Evolutionary conservation across 768 basidiomycete species (phyloP), one percentile per base, ranked within the genome.

Genomic region (Mycena vulgaris): DNA sequence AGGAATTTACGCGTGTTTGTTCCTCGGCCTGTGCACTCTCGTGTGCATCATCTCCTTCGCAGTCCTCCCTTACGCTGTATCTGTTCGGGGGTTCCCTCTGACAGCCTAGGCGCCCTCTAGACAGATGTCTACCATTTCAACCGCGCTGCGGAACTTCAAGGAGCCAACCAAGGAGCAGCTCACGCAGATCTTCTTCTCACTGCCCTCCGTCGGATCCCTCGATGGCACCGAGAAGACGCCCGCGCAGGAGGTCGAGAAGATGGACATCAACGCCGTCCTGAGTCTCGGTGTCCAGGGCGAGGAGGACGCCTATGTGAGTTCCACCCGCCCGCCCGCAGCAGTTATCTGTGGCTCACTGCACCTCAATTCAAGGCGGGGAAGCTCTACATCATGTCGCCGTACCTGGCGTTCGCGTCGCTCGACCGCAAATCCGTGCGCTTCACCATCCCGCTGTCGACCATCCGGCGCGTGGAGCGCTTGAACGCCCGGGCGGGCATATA

Each of bases 401-500:
- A 93, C 82, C 87, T 99, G 11, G 90, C 94, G 23, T 99, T 99
- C 81, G 83, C 91, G 16, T 97, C 96, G 7, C 82, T 97, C 28
- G 98, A 99, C 81, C 90, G 93, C 76, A 96, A 96, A 78, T 96
- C 95, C 27, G 96, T 96, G 66, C 88, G 92, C 49, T 96, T 96
- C 81, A 95, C 96, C 10, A 83, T 99, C 11, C 97, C 98, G 33
- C 87, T 99, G 48, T 95, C 93, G 61, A 96, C 96, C 7, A 90
- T 99, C 74, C 89, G 98, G 59, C 86, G 98, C 63, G 98, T 99
- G 25, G 98, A 99, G 82, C 85, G 96, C 55, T 87, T 98, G 60
- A 98, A 97, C 79, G 93, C 96, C 14, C 90, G 96, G 17, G 94
- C 96, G 31, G 98, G 98, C 7, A 93, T 98, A 40, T 98, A 98